Evolutionary conservation across 2,329 filamentous ascomycete species (phyloP).

Genomic region (Mycosphaerelloides madeirae): DNA sequence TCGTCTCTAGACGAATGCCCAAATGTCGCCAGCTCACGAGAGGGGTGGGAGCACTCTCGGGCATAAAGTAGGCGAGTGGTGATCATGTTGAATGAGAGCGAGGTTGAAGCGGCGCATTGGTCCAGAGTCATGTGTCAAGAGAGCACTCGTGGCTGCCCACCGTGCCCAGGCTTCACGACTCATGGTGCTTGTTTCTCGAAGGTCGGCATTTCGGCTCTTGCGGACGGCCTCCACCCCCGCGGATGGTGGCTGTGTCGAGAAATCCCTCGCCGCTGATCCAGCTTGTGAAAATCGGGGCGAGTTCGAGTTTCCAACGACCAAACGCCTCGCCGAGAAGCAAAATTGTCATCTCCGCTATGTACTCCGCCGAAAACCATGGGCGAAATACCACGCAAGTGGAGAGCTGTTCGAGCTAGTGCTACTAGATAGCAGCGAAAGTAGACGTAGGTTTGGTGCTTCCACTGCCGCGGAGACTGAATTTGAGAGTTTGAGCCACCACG

Average conservation of each 20-base stretch:
- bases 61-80: no score
- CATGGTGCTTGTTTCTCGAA: slow-evolving; percentile 14
- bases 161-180: slow-evolving; percentile 8
- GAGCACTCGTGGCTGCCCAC: no score
- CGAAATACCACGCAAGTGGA: slow-evolving; percentile 7
- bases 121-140: slow-evolving; percentile 3
- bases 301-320: slow-evolving; percentile 10
- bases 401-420: slow-evolving; percentile 6
- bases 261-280: slow-evolving; percentile 14
- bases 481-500: slow-evolving; percentile 14
- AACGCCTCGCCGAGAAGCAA: slow-evolving; percentile 1
- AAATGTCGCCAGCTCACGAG: no score
- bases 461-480: slow-evolving; percentile 14
- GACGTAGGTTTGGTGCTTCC: slow-evolving; percentile 16
- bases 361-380: slow-evolving; percentile 3
- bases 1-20: no score
- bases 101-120: slow-evolving; percentile 15
- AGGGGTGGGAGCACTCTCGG: neutral
- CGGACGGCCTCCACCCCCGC: slow-evolving; percentile 1
- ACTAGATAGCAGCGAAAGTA: neutral
- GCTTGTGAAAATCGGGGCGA: slow-evolving; percentile 8
- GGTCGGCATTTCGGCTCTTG: slow-evolving; percentile 15
- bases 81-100: slow-evolving; percentile 1
- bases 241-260: neutral
- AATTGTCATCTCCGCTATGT: slow-evolving; percentile 14